Evolutionary conservation across 805 yeast genomes (phyloP).

Genomic region (Wickerhamomyces tratensis): DNA sequence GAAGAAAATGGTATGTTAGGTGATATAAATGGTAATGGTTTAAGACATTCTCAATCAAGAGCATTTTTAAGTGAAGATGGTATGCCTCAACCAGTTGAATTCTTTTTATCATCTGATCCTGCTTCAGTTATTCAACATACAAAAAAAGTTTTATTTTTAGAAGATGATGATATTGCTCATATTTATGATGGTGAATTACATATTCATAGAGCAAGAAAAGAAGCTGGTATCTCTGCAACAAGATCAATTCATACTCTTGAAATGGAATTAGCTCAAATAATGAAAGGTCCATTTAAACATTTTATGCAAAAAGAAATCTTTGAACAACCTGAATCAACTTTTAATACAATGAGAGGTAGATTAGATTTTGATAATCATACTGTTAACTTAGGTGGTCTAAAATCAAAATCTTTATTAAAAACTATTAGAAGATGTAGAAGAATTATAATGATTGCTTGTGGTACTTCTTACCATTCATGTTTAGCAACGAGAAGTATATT

Average conservation of each 20-base stretch:
- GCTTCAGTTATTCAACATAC: constrained; percentile 96
- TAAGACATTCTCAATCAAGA: constrained; percentile 89
- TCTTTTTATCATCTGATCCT: constrained; percentile 93
- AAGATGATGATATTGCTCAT: constrained; percentile 98
- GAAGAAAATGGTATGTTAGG: constrained; percentile 9
- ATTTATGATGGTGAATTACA: constrained; percentile 97
- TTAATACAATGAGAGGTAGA: constrained; percentile 99
- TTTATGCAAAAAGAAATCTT: constrained; percentile 98
- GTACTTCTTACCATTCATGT: constrained; percentile 98
- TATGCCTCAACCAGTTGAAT: constrained; percentile 87
- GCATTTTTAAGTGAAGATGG: constrained; percentile 95
- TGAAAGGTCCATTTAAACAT: constrained; percentile 95
- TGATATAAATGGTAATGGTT: constrained; percentile 24
- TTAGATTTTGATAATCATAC: constrained; percentile 75
- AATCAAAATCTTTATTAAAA: constrained; percentile 67
- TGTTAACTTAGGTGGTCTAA: constrained; percentile 85
- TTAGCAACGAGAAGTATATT: constrained; percentile 92
- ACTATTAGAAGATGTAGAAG: constrained; percentile 92
- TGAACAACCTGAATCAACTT: constrained; percentile 97
- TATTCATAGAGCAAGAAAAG: constrained; percentile 90
- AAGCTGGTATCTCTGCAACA: constrained; percentile 82
- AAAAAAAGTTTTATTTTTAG: constrained; percentile 90
- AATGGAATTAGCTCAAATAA: constrained; percentile 93
- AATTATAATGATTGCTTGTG: constrained; percentile 97
- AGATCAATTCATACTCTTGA: constrained; percentile 96